Evolutionary conservation across 768 basidiomycete species (phyloP).

Genomic region (Tylopilus vinaceipallidus): DNA sequence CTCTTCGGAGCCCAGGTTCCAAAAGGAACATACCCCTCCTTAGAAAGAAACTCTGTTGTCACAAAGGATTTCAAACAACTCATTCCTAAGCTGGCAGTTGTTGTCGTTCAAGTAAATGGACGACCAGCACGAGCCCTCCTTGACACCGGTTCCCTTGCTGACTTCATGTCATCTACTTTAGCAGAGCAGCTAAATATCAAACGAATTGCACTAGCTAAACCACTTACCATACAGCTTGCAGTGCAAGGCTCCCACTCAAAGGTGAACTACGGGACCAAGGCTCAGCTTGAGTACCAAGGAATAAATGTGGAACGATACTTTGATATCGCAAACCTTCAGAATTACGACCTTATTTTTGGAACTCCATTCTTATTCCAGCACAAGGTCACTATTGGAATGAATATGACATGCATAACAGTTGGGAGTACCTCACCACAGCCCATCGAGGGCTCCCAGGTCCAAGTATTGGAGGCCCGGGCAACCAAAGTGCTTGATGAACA

Average conservation of each 20-base stretch:
- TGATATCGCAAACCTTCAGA: conserved; percentile 37
- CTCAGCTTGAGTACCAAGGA: conserved; percentile 11
- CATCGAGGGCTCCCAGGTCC: too few species aligned
- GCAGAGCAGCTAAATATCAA: conserved; percentile 26
- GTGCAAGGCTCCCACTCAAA: conserved; percentile 30
- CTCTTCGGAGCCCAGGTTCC: neutral
- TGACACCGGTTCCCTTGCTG: conserved; percentile 28
- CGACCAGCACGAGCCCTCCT: conserved; percentile 15
- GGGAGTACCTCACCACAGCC: conserved; percentile 7
- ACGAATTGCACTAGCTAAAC: conserved; percentile 15
- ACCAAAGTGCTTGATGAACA: too few species aligned
- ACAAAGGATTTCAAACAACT: neutral
- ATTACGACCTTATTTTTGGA: conserved; percentile 40
- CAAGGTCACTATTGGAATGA: conserved; percentile 28
- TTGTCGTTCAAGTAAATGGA: conserved; percentile 18
- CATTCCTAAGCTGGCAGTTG: conserved; percentile 9
- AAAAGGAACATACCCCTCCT: neutral
- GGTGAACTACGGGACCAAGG: conserved; percentile 17
- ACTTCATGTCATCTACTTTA: conserved; percentile 32
- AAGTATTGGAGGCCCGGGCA: too few species aligned
- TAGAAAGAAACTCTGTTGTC: neutral
- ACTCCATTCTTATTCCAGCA: conserved; percentile 40
- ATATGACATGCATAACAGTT: conserved; percentile 13
- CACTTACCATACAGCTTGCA: conserved; percentile 29
- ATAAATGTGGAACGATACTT: conserved; percentile 27